Conservation (phyloP, 148 eudicot species). For the Suaeda aralocaspica region DNA sequence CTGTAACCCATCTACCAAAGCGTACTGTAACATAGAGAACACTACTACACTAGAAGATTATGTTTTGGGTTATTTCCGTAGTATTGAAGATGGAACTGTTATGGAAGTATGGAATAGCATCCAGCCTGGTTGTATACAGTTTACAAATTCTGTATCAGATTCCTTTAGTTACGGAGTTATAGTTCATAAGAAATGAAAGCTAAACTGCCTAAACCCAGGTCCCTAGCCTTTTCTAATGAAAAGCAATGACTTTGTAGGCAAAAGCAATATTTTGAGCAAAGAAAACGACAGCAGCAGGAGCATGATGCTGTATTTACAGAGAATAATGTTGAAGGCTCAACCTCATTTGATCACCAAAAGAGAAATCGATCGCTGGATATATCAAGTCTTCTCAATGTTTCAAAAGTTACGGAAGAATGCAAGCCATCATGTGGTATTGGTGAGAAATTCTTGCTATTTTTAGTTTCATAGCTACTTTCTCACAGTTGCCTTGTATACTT, state of each 20-base stretch:
- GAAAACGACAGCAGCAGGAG: slow-evolving; percentile 62
- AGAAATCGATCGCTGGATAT: slow-evolving; percentile 67
- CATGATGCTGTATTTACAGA: slow-evolving; percentile 36
- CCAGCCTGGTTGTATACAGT: slow-evolving; percentile 4
- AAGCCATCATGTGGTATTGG: slow-evolving; percentile 32
- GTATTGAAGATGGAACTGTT: not conserved
- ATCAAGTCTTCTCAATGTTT: slow-evolving; percentile 55
- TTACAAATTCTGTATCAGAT: not conserved
- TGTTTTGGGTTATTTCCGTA: not conserved
- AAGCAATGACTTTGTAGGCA: slow-evolving; percentile 39
- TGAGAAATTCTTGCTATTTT: slow-evolving; percentile 21
- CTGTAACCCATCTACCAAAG: not conserved
- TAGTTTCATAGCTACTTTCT: not conserved
- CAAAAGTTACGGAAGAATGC: slow-evolving; percentile 39
- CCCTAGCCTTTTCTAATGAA: not conserved
- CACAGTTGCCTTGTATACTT: no score
- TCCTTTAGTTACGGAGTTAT: not conserved
- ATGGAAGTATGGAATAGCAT: not conserved
- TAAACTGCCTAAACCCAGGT: slow-evolving; percentile 12
- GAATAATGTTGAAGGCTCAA: slow-evolving; percentile 34
- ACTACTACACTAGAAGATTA: no score
- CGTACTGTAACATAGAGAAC: no score
- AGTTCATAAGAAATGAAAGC: slow-evolving; percentile 1
- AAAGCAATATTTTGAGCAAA: slow-evolving; percentile 87
- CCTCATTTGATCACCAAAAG: slow-evolving; percentile 24